Evolutionary conservation across 805 yeast genomes (phyloP).

Genomic region (Candida lessepsii): DNA sequence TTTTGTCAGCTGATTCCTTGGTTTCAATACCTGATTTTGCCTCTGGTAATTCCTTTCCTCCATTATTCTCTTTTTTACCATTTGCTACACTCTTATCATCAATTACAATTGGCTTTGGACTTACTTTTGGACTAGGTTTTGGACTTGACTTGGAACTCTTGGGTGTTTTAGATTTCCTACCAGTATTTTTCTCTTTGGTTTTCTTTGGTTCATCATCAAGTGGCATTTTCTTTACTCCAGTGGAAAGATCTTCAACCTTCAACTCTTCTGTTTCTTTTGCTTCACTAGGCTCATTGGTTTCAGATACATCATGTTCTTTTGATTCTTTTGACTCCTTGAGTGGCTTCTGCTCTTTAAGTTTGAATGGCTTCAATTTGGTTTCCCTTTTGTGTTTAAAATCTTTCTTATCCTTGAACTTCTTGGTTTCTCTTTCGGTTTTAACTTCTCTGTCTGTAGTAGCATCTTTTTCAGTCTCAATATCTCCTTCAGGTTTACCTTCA

Average conservation of each 20-base stretch:
- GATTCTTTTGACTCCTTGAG: not conserved
- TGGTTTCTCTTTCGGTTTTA: not conserved
- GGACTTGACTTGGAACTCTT: slow-evolving; percentile 1
- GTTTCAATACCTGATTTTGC: too few species aligned
- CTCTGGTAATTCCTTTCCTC: not conserved
- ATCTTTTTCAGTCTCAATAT: slow-evolving; percentile 1
- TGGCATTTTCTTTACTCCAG: not conserved
- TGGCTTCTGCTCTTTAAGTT: not conserved
- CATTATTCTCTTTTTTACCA: not conserved
- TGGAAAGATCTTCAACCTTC: not conserved
- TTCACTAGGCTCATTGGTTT: not conserved
- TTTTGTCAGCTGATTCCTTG: too few species aligned
- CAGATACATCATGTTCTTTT: not conserved
- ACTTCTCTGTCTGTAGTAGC: not conserved
- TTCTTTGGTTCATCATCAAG: not conserved
- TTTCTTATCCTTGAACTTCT: not conserved
- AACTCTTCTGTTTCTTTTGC: not conserved
- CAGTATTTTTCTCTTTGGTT: not conserved
- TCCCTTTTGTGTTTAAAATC: not conserved
- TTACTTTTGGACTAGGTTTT: not conserved
- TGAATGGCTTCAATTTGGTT: not conserved
- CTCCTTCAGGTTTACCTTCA: slow-evolving; percentile 8
- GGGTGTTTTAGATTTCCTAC: not conserved
- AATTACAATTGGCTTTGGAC: not conserved
- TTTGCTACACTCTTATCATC: not conserved